Evolutionary conservation across 176 grass and related monocot genomes (phyloP), one percentile per base, ranked within the genome.

Genomic region (Thinopyrum elongatum): DNA sequence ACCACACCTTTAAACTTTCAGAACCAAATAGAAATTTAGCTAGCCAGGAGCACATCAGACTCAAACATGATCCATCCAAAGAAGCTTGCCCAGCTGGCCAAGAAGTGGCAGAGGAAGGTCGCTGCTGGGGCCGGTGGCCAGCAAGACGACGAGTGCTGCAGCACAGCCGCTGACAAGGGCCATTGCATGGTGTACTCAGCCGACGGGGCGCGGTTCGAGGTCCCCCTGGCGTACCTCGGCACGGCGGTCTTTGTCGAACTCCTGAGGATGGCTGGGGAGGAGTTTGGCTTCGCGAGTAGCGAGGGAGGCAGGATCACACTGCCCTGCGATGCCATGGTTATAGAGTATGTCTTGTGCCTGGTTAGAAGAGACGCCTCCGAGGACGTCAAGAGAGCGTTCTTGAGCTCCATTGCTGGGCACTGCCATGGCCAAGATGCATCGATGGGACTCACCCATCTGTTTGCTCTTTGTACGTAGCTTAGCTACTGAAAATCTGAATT

Each of bases 61-160:
- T 63, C 16, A 81, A 36, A 4, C 65, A 82, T 89, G 87, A 64
- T 92, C 75, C 84, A 64, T 68, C 39, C 87, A 16, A 92, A 75
- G 46, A 95, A 83, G 72, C 59, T 93, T 22, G 68, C 58, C 73
- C 78, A 91, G 31, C 47, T 89, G 57, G 87, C 87, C 15, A 89
- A 65, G 44, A 95, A 91, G 77, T 86, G 86, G 94, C 88, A 89
- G n/a, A 86, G 81, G 61, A 80, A 88, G 60, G 84, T 41, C 15
- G 55, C 86, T 0, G 42, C 70, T 0, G 78, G 60, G 47, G 42
- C 16, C 4, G 42, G 42, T 30, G 42, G 72, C 72, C 72, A 29
- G 42, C 72, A 75, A 51, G 42, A 42, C 15, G 5, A 2, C 1
- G 51, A 68, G 49, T 85, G 53, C 7, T 68, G 85, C 42, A 53